A percentile compares a stretch with the other conserved stretches of the same genome.
phyloP scores from a whole-genome alignment of 2,329 filamentous ascomycete genomes.

The Drechslera avenae region DNA sequence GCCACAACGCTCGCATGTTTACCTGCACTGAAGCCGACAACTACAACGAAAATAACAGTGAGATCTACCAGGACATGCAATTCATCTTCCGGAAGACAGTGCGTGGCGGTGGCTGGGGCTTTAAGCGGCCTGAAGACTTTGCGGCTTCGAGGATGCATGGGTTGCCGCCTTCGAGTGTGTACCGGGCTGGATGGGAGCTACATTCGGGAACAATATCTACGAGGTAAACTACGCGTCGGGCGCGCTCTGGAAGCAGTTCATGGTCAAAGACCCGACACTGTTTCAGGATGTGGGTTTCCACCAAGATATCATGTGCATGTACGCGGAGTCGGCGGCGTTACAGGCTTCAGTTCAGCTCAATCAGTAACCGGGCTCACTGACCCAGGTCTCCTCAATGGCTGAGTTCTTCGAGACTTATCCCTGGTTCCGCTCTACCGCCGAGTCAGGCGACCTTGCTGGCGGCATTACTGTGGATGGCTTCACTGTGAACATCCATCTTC shows the following conservation, averaged over 20 bases:
- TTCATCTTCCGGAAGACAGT: neutral
- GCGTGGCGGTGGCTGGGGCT: neutral
- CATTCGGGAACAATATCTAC: neutral
- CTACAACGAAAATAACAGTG: neutral
- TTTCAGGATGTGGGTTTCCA: neutral
- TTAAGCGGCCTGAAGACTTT: neutral
- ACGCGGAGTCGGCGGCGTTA: neutral
- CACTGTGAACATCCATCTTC: neutral
- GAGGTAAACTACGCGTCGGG: neutral
- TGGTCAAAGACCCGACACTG: neutral
- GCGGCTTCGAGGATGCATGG: neutral
- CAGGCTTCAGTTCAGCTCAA: neutral
- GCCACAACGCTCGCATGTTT: neutral
- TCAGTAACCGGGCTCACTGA: neutral
- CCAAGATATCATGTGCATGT: neutral
- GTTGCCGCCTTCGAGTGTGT: neutral
- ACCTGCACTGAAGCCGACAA: neutral
- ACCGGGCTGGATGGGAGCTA: neutral
- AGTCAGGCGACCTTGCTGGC: neutral
- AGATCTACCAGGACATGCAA: neutral
- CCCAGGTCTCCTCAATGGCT: neutral
- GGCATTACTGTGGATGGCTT: neutral
- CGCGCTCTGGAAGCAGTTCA: neutral
- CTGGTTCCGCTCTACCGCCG: neutral
- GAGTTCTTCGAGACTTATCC: neutral